Conservation (phyloP, 805 yeast species). For the Yamadazyma insecticola region DNA sequence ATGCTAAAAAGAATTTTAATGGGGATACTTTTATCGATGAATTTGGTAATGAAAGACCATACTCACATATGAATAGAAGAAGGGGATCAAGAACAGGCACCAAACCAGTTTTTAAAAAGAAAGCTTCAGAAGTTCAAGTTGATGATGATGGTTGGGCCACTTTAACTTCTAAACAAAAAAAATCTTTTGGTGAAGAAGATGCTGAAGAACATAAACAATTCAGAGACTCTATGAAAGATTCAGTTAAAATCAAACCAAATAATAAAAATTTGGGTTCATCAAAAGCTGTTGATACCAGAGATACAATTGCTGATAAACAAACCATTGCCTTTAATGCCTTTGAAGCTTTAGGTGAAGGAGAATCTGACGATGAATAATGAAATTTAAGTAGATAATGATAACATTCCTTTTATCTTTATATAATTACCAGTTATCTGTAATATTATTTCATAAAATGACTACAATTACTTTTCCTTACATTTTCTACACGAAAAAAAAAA, state of each 20-base stretch:
- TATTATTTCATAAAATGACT: no score
- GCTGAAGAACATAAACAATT: slow-evolving; percentile 44
- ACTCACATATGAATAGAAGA: slow-evolving; percentile 49
- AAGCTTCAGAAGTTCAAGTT: slow-evolving; percentile 46
- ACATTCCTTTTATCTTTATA: no score
- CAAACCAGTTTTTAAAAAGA: slow-evolving; percentile 58
- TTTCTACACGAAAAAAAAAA: no score
- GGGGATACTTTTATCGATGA: slow-evolving; percentile 46
- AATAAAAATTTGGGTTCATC: slow-evolving; percentile 71
- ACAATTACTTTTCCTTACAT: no score
- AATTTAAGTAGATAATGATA: neutral
- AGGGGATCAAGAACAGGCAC: slow-evolving; percentile 52
- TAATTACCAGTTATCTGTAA: no score
- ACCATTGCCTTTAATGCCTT: slow-evolving; percentile 72
- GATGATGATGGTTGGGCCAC: slow-evolving; percentile 88
- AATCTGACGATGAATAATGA: slow-evolving; percentile 8
- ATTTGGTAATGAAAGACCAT: slow-evolving; percentile 41
- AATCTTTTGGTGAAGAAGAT: slow-evolving; percentile 49
- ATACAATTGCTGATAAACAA: slow-evolving; percentile 63
- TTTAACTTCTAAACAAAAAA: slow-evolving; percentile 38
- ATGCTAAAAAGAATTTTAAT: slow-evolving; percentile 22
- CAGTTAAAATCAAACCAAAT: slow-evolving; percentile 59
- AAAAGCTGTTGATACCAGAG: slow-evolving; percentile 70
- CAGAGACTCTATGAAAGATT: slow-evolving; percentile 39
- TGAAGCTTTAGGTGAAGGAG: slow-evolving; percentile 66